These are phyloP conservation scores for Leptoxyphium fumago DNA, from an alignment of 2,329 filamentous ascomycete genomes.

Conservation along the genomic window DNA sequence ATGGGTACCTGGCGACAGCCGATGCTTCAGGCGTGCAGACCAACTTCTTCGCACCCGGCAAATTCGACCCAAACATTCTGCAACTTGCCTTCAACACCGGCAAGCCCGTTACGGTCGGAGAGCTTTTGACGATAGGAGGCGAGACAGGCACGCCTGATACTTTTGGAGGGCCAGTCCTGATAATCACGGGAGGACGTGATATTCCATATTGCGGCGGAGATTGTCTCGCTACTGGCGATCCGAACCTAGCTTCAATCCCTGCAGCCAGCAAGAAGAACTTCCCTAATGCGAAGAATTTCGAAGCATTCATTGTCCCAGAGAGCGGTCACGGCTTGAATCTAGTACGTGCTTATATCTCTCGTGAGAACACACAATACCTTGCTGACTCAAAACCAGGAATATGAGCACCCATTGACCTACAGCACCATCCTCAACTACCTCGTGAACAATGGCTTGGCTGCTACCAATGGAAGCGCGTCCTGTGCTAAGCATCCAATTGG, in stretches of 20 bases:
- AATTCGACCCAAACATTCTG: constrained; percentile 42
- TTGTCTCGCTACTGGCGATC: constrained; percentile 33
- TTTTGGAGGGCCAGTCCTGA: constrained; percentile 41
- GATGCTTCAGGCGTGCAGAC: constrained; percentile 36
- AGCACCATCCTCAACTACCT: constrained; percentile 17
- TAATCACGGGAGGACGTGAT: constrained; percentile 44
- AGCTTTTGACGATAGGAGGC: constrained; percentile 41
- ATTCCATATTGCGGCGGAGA: constrained; percentile 45
- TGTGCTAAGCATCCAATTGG: not conserved
- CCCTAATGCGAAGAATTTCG: constrained; percentile 31
- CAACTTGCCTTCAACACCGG: constrained; percentile 30
- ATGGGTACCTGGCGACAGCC: constrained; percentile 40
- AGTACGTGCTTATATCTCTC: not conserved
- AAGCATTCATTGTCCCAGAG: constrained; percentile 38
- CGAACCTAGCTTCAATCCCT: constrained; percentile 29
- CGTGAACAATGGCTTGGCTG: constrained; percentile 7
- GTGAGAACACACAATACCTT: not conserved
- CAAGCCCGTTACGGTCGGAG: constrained; percentile 44
- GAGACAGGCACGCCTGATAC: constrained; percentile 18
- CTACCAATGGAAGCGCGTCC: not conserved
- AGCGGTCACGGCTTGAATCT: constrained; percentile 26
- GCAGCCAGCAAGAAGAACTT: constrained; percentile 29
- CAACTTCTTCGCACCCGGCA: constrained; percentile 33
- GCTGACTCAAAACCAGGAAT: constrained; percentile 6
- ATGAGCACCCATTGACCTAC: constrained; percentile 17